Conservation (phyloP, 805 yeast genomes). For the Ogataea paraovalis region DNA sequence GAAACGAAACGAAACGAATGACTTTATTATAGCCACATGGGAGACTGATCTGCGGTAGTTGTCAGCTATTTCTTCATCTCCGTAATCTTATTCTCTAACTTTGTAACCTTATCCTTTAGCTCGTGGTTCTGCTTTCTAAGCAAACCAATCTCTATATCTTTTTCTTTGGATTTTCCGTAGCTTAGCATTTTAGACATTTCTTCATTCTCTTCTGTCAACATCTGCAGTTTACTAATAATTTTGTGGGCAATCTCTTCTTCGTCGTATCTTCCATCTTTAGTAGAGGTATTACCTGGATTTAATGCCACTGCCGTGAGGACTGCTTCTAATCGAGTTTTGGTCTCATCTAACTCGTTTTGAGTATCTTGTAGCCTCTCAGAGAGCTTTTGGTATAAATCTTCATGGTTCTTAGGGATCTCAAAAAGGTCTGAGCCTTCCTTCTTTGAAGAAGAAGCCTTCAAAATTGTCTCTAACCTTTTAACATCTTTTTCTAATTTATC, state of each 20-base stretch:
- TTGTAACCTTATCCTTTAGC: conserved; percentile 34
- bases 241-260: conserved; percentile 73
- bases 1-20: no score
- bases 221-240: conserved; percentile 56
- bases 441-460: conserved; percentile 37
- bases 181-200: conserved; percentile 66
- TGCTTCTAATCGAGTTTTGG: conserved; percentile 61
- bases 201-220: conserved; percentile 65
- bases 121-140: conserved; percentile 48
- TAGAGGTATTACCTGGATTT: conserved; percentile 43
- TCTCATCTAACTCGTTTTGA: conserved; percentile 51
- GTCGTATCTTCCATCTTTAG: conserved; percentile 61
- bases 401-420: conserved; percentile 33
- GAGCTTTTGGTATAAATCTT: conserved; percentile 28
- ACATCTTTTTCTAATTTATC: conserved; percentile 43
- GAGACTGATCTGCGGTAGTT: no score
- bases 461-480: conserved; percentile 36
- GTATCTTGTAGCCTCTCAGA: conserved; percentile 26
- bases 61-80: conserved; percentile 13
- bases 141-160: conserved; percentile 63
- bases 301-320: conserved; percentile 51
- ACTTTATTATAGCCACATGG: no score
- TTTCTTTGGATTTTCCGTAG: conserved; percentile 71
- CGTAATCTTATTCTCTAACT: conserved; percentile 25
- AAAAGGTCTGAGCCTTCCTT: conserved; percentile 15